Evolutionary conservation across 2,329 filamentous ascomycete species (phyloP).

Genomic region (Elsinoe necatrix): DNA sequence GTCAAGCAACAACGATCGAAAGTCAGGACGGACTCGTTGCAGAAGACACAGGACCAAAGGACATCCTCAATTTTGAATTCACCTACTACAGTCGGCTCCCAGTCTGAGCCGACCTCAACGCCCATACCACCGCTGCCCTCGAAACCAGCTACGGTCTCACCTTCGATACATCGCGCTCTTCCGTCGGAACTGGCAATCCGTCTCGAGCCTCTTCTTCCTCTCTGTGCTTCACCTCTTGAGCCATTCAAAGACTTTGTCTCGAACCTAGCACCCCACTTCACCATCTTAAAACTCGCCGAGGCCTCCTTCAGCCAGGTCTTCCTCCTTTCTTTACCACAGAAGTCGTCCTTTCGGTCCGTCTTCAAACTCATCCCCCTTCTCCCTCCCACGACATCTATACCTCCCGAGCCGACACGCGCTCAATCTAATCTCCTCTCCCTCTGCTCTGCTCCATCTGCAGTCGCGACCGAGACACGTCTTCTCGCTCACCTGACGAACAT

Average conservation of each 20-base stretch:
- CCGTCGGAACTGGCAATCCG: slow-evolving; percentile 17
- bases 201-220: slow-evolving; percentile 23
- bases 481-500: slow-evolving; percentile 51
- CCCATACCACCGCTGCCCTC: not conserved
- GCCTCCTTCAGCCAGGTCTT: slow-evolving; percentile 61
- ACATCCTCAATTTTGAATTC: not conserved
- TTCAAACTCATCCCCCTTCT: slow-evolving; percentile 39
- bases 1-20: too few relatives aligned
- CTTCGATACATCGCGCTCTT: not conserved
- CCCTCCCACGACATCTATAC: slow-evolving; percentile 33
- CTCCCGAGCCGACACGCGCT: slow-evolving; percentile 43
- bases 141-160: not conserved
- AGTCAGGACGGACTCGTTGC: too few relatives aligned
- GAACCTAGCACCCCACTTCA: slow-evolving; percentile 36
- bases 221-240: slow-evolving; percentile 28
- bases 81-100: not conserved
- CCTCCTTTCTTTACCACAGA: slow-evolving; percentile 37
- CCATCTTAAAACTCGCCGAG: slow-evolving; percentile 54
- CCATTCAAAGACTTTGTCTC: slow-evolving; percentile 36
- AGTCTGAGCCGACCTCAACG: not conserved
- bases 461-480: slow-evolving; percentile 42
- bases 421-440: slow-evolving; percentile 34
- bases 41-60: too few relatives aligned
- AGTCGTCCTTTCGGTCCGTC: slow-evolving; percentile 32
- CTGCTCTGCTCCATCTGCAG: slow-evolving; percentile 38